Conservation (phyloP, 2,329 filamentous ascomycete genomes). For the Aureobasidium subglaciale region DNA sequence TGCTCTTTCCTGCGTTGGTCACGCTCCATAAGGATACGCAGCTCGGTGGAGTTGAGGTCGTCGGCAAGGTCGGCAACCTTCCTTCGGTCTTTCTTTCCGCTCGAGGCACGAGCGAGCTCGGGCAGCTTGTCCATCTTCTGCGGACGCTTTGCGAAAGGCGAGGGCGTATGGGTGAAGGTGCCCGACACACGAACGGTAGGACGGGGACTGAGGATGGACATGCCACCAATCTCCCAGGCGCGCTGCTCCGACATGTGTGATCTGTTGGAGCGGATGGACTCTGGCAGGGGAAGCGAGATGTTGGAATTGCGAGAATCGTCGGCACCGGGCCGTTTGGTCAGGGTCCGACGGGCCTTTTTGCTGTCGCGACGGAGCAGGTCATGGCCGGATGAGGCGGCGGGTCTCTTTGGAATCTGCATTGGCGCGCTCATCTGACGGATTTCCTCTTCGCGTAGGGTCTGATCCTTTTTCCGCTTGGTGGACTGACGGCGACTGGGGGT, state of each 20-base stretch:
- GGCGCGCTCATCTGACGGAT: constrained; percentile 75
- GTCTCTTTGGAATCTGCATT: constrained; percentile 55
- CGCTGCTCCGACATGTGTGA: constrained; percentile 67
- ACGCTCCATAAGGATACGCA: constrained; percentile 84
- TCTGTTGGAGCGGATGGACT: constrained; percentile 69
- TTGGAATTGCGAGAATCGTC: constrained; percentile 47
- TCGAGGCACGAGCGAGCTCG: constrained; percentile 19
- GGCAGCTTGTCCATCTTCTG: constrained; percentile 18
- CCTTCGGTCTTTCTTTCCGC: constrained; percentile 47
- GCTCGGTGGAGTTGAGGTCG: constrained; percentile 72
- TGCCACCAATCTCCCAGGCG: constrained; percentile 71
- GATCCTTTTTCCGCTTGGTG: constrained; percentile 65
- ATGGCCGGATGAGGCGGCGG: constrained; percentile 41
- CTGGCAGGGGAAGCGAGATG: constrained; percentile 64
- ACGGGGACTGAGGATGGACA: constrained; percentile 76
- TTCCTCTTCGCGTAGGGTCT: constrained; percentile 75
- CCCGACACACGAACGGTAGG: constrained; percentile 61
- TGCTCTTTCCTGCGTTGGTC: constrained; percentile 74
- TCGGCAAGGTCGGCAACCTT: constrained; percentile 67
- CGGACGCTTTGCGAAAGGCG: not conserved
- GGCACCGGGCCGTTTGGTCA: constrained; percentile 54
- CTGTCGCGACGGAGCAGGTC: constrained; percentile 56
- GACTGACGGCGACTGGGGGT: constrained; percentile 60
- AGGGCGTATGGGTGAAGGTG: not conserved
- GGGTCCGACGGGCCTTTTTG: constrained; percentile 56